Evolutionary conservation across 2,329 filamentous ascomycete genomes (phyloP).

Genomic region (Neonectria neomacrospora): DNA sequence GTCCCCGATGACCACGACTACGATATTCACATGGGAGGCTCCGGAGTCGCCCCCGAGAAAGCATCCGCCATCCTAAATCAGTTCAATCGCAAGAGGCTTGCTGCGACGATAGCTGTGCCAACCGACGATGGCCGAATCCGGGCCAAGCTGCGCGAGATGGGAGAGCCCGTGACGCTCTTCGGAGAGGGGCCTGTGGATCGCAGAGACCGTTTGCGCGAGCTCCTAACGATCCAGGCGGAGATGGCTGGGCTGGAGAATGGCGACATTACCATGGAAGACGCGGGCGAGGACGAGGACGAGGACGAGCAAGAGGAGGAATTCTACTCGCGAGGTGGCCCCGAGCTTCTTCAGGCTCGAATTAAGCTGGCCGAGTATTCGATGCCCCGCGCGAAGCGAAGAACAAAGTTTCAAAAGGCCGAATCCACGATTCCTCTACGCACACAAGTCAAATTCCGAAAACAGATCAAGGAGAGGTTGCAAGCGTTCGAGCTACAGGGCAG

Average conservation of each 20-base stretch:
- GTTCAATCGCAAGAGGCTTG: constrained; percentile 90
- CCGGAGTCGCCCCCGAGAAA: constrained; percentile 80
- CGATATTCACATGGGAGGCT: constrained; percentile 73
- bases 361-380: constrained; percentile 86
- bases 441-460: constrained; percentile 92
- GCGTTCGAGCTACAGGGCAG: constrained; percentile 92
- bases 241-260: constrained; percentile 65
- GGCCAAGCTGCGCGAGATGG: constrained; percentile 81
- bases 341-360: constrained; percentile 79
- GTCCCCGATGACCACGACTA: constrained; percentile 82
- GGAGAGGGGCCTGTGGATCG: constrained; percentile 89
- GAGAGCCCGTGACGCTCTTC: constrained; percentile 94
- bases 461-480: constrained; percentile 83
- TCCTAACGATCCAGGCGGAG: constrained; percentile 80
- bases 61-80: constrained; percentile 87
- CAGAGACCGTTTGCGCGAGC: constrained; percentile 84
- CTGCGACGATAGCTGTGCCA: constrained; percentile 88
- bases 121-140: constrained; percentile 93
- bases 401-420: constrained; percentile 82
- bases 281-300: constrained; percentile 67
- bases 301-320: constrained; percentile 91
- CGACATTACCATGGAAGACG: constrained; percentile 72
- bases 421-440: constrained; percentile 85
- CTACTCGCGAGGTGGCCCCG: constrained; percentile 84
- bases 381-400: constrained; percentile 80